phyloP scores from a whole-genome alignment of 2,329 filamentous ascomycete genomes.

The Sporothrix humicola region DNA sequence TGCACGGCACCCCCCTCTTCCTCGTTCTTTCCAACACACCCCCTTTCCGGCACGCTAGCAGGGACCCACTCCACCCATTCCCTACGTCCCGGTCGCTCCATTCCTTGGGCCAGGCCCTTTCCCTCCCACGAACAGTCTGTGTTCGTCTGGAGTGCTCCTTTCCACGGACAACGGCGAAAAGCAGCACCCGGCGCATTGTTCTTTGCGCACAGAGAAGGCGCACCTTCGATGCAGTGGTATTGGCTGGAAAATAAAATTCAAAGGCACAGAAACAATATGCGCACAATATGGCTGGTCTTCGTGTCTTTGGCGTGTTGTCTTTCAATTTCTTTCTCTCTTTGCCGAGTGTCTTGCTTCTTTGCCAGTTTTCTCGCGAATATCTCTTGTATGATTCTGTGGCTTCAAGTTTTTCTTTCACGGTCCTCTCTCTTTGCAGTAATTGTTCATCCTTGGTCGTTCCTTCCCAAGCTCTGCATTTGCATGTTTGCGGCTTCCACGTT shows the following conservation, averaged over 20 bases:
- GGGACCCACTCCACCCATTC: slow-evolving; percentile 25
- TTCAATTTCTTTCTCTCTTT: not conserved
- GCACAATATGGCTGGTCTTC: not conserved
- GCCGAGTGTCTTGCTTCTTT: not conserved
- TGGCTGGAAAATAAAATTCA: not conserved
- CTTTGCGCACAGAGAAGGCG: not conserved
- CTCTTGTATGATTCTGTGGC: not conserved
- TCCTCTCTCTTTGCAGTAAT: not conserved
- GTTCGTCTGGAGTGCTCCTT: slow-evolving; percentile 2
- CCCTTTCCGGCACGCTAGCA: slow-evolving; percentile 9
- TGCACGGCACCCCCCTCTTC: not conserved
- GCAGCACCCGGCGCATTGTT: not conserved
- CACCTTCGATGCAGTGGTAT: not conserved
- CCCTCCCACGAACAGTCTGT: not conserved
- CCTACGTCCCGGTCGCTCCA: slow-evolving; percentile 23
- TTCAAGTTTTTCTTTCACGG: not conserved
- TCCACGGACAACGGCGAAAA: slow-evolving; percentile 1
- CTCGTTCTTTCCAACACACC: not conserved
- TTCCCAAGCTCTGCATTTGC: not conserved
- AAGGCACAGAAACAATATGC: not conserved
- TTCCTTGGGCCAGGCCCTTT: slow-evolving; percentile 19
- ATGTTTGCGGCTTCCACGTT: not conserved
- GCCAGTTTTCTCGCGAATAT: not conserved
- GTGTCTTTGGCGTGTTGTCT: not conserved
- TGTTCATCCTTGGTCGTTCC: not conserved